Evolutionary conservation across 2,329 filamentous ascomycete genomes (phyloP).

Genomic region (Xylaria sp.): DNA sequence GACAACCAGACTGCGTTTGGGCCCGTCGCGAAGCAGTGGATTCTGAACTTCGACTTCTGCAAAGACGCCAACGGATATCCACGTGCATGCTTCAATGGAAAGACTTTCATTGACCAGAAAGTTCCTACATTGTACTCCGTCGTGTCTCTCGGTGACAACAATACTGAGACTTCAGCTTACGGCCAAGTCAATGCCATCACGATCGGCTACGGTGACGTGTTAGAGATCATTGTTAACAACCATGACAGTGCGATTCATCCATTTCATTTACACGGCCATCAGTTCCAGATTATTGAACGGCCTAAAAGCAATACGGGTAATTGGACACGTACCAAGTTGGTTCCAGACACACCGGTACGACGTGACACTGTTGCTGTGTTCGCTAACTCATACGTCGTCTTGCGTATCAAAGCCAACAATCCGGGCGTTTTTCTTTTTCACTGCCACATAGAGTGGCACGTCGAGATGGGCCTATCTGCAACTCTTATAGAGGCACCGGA

Average conservation of each 20-base stretch:
- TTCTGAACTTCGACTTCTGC: slow-evolving; percentile 63
- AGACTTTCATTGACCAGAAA: slow-evolving; percentile 70
- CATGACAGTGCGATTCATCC: slow-evolving; percentile 53
- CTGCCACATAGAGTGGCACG: slow-evolving; percentile 67
- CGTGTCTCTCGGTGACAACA: slow-evolving; percentile 58
- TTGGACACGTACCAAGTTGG: slow-evolving; percentile 41
- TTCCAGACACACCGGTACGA: slow-evolving; percentile 41
- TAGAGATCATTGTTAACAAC: slow-evolving; percentile 59
- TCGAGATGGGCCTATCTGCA: slow-evolving; percentile 61
- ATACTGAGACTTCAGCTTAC: slow-evolving; percentile 50
- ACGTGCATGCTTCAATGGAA: slow-evolving; percentile 68
- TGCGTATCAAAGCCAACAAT: slow-evolving; percentile 59
- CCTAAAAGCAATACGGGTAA: slow-evolving; percentile 44
- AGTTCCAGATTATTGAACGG: slow-evolving; percentile 59
- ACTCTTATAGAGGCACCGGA: slow-evolving; percentile 63
- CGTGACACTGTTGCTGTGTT: slow-evolving; percentile 49
- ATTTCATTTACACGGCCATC: slow-evolving; percentile 61
- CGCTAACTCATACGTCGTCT: slow-evolving; percentile 52
- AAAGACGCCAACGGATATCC: slow-evolving; percentile 65
- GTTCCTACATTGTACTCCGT: slow-evolving; percentile 76
- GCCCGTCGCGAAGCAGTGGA: slow-evolving; percentile 60
- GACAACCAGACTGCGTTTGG: slow-evolving; percentile 57
- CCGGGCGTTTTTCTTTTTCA: slow-evolving; percentile 63
- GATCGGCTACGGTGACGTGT: slow-evolving; percentile 45
- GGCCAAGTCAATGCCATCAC: slow-evolving; percentile 51